Evolutionary conservation across 495 filamentous ascomycete species (phyloP), one percentile per base, ranked within the genome.

Genomic region (Aspergillus wentii): DNA sequence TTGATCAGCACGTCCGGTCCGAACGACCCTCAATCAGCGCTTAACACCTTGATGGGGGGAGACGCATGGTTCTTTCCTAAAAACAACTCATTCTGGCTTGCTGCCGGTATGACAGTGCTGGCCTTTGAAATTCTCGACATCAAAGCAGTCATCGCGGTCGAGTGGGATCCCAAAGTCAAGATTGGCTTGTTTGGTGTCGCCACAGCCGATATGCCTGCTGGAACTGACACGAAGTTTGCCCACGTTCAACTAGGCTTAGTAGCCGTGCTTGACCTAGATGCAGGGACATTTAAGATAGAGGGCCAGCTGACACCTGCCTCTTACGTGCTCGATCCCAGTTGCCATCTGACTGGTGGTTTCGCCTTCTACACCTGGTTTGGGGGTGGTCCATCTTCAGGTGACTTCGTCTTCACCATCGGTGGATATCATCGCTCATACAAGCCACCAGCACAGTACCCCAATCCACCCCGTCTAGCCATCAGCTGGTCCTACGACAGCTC

Each of bases 331-430:
- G 48, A 48, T 13, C 61, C 62, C 1, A 20, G 40, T 5, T 74
- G 69, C 43, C 69, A 73, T 40, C 43, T 77, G 1, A 64, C 57
- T 0, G 74, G 75, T 15, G 70, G 71, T 1, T 68, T 72, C 36
- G 68, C 64, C 1, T 44, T 77, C 11, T 62, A 46, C 28, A 59
- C 48, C 23, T 78, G 72, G 72, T 76, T 74, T 43, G 50, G 44
- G n/a, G 33, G 44, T 22, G 19, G 21, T 4, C 45, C 7, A 6
- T 15, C 6, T 17, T 38, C 40, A 10, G 75, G 73, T 6, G 64
- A 78, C 41, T 77, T 54, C 41, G 73, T 76, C 8, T 73, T 78
- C 41, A 68, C 67, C 6, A 39, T 77, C 7, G 74, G 75, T 11
- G 74, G 74, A 6, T 76, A 70, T 43, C 68, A 76, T 48, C 56